phyloP scores from a whole-genome alignment of 2,329 filamentous ascomycete species.

The Exophiala sp. region DNA sequence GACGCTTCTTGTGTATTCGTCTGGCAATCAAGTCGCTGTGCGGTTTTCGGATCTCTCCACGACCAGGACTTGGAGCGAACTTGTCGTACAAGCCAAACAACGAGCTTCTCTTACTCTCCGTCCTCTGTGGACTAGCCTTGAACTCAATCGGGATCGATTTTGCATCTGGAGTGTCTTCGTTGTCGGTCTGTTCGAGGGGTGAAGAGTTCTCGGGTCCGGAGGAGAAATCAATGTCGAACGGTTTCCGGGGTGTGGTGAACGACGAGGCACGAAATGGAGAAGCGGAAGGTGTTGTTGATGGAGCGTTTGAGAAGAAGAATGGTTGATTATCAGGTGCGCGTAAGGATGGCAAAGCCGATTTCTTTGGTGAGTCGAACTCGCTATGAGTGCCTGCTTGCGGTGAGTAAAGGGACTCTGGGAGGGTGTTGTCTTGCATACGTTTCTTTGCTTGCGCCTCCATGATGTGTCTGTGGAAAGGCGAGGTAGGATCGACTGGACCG shows the following conservation, averaged over 20 bases:
- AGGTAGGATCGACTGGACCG: slow-evolving; percentile 44
- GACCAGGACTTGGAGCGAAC: slow-evolving; percentile 53
- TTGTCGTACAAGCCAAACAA: slow-evolving; percentile 42
- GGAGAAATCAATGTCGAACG: slow-evolving; percentile 45
- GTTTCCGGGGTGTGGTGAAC: slow-evolving; percentile 49
- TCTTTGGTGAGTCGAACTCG: slow-evolving; percentile 47
- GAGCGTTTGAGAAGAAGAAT: slow-evolving; percentile 47
- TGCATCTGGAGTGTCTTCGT: slow-evolving; percentile 47
- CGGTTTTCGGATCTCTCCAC: slow-evolving; percentile 59
- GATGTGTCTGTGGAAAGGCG: slow-evolving; percentile 48
- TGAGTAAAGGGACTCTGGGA: slow-evolving; percentile 1
- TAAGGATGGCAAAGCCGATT: slow-evolving; percentile 44
- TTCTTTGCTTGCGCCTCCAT: slow-evolving; percentile 40
- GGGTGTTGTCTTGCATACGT: slow-evolving; percentile 34
- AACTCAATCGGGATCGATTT: slow-evolving; percentile 30
- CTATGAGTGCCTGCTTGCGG: slow-evolving; percentile 37
- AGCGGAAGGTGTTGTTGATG: slow-evolving; percentile 31
- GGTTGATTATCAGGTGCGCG: slow-evolving; percentile 50
- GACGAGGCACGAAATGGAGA: slow-evolving; percentile 41
- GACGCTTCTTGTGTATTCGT: slow-evolving; percentile 49
- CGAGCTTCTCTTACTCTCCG: slow-evolving; percentile 37
- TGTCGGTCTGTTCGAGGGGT: slow-evolving; percentile 45
- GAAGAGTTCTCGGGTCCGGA: slow-evolving; percentile 47
- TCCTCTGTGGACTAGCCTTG: slow-evolving; percentile 19
- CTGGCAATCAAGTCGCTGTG: slow-evolving; percentile 45